Evolutionary conservation across 192 early-diverging fungal genomes (phyloP), one percentile per base, ranked within the genome.

Genomic region (Entomortierella lignicola): DNA sequence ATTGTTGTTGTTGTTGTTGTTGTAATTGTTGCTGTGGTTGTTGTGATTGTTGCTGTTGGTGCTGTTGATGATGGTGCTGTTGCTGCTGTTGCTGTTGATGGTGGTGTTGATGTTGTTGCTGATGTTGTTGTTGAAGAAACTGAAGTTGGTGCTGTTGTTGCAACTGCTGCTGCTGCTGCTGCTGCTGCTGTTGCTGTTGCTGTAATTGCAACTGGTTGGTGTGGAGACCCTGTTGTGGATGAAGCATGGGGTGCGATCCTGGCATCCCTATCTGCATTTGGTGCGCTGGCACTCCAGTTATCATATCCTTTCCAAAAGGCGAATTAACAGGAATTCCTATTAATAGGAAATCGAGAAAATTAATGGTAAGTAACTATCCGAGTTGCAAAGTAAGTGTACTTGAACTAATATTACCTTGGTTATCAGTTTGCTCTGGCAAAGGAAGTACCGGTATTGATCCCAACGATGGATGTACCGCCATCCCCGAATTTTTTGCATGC

Each of bases 11-110:
- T 2, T 58, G 70, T 25, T 72, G 70, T 15, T 65, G 71, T 15
- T 63, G 60, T 30, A 56, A 53, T 12, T 57, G 55, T 8, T 58
- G 77, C 41, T 64, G 60, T 17, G 34, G 52, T 30, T 65, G 67
- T 6, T 72, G 74, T 51, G 55, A 68, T 43, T 68, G 66, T n/a
- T 65, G 67, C n/a, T 61, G 70, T 43, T 64, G 66, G 18, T 72
- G 73, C 30, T 80, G 75, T 8, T 70, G 68, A 8, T 72, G 69
- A 34, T 52, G 43, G 25, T 74, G 70, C n/a, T 83, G 81, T 13
- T 67, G 81, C 31, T 67, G 62, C 8, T 50, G 32, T 56, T 75
- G 68, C 20, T 80, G 82, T 11, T 67, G 65, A 34, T 60, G 69
- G 6, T 59, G 20, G 37, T 67, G 67, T 43, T 77, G 68, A 15